phyloP scores from a whole-genome alignment of 495 filamentous ascomycete species.

The Penicillium crystallinum region DNA sequence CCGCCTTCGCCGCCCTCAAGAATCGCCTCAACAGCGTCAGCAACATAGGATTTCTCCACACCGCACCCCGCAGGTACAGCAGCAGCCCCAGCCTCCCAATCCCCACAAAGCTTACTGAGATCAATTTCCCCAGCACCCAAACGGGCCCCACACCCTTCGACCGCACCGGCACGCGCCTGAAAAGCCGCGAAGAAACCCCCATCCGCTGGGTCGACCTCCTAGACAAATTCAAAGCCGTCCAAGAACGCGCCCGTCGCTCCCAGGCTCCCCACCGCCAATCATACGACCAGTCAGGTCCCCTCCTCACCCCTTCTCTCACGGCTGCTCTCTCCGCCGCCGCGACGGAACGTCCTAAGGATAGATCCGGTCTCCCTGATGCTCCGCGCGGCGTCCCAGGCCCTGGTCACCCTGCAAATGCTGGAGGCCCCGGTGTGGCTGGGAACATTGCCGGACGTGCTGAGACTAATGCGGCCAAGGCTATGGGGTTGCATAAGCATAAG shows the following conservation, averaged over 20 bases:
- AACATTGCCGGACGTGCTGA: constrained; percentile 13
- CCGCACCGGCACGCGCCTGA: constrained; percentile 63
- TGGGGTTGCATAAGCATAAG: constrained; percentile 50
- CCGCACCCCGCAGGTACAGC: constrained; percentile 75
- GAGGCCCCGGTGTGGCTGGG: constrained; percentile 20
- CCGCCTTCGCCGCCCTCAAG: constrained; percentile 93
- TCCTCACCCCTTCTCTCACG: constrained; percentile 24
- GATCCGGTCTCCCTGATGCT: constrained; percentile 35
- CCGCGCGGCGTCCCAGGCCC: constrained; percentile 30
- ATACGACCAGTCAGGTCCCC: constrained; percentile 21
- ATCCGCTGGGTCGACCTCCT: constrained; percentile 92
- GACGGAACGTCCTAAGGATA: constrained; percentile 38
- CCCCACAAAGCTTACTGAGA: constrained; percentile 4
- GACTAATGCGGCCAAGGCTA: constrained; percentile 14
- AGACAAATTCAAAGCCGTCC: constrained; percentile 89
- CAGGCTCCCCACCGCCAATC: constrained; percentile 35
- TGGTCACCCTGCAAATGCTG: constrained; percentile 15
- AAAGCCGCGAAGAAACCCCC: constrained; percentile 73
- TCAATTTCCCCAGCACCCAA: constrained; percentile 13
- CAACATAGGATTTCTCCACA: constrained; percentile 92
- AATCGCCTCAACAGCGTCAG: constrained; percentile 95
- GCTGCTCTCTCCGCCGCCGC: constrained; percentile 32
- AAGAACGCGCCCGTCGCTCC: constrained; percentile 66
- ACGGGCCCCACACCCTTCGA: constrained; percentile 44
- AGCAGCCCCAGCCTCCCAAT: background rate